Evolutionary conservation across 352 stramenopile species (phyloP).

Genomic region (Phytophthora rubi): DNA sequence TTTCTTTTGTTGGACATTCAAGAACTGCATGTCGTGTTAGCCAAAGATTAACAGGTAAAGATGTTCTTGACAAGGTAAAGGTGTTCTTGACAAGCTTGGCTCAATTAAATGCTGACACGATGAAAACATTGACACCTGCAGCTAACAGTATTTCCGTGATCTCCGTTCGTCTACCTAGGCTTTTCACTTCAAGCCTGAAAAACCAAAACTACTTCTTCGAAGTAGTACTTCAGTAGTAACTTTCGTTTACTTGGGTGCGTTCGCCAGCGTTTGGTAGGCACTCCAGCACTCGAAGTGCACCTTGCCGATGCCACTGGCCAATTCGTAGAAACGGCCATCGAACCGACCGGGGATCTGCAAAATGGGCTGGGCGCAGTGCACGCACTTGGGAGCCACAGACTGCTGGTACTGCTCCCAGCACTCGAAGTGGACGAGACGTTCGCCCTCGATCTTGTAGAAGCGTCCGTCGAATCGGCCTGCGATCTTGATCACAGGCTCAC

Average conservation of each 20-base stretch:
- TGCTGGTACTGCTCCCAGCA: slow-evolving; percentile 87
- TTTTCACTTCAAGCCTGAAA: slow-evolving; percentile 31
- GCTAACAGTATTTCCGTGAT: slow-evolving; percentile 4
- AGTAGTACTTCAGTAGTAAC: neutral
- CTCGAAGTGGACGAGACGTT: slow-evolving; percentile 83
- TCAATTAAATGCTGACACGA: slow-evolving; percentile 19
- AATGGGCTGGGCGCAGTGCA: slow-evolving; percentile 78
- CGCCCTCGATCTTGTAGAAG: slow-evolving; percentile 87
- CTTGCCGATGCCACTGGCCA: slow-evolving; percentile 76
- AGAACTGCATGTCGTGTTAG: neutral
- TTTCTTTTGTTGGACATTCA: too few relatives aligned
- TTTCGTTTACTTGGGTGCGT: slow-evolving; percentile 30
- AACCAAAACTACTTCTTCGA: neutral
- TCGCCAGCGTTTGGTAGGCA: slow-evolving; percentile 61
- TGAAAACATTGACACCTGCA: neutral
- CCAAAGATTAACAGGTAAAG: neutral
- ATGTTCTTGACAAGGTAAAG: neutral
- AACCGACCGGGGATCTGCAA: slow-evolving; percentile 76
- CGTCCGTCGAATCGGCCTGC: slow-evolving; percentile 73
- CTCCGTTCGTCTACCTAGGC: slow-evolving; percentile 3
- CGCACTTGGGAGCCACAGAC: slow-evolving; percentile 74
- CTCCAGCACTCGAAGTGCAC: slow-evolving; percentile 91
- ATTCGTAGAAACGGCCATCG: slow-evolving; percentile 86
- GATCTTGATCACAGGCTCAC: slow-evolving; percentile 73
- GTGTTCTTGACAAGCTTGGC: slow-evolving; percentile 1